These are phyloP conservation scores for Aphanomyces invadans DNA, from an alignment of 352 stramenopile genomes.

Conservation along the genomic window DNA sequence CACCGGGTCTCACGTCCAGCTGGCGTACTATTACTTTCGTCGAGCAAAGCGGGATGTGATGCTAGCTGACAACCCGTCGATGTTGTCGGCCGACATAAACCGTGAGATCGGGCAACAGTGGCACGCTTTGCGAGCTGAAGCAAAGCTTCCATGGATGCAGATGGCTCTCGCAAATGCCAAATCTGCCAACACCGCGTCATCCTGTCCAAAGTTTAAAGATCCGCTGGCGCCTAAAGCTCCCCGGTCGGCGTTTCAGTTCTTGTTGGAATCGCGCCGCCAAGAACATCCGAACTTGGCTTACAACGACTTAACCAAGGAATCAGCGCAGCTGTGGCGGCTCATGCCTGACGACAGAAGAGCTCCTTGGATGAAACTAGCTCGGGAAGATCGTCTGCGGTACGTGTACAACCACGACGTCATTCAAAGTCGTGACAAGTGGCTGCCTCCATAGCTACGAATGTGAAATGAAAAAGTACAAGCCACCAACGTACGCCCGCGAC, in stretches of 20 bases:
- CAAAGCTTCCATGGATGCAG: slow-evolving; percentile 6
- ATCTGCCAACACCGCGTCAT: background rate
- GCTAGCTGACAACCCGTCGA: background rate
- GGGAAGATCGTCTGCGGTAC: slow-evolving; percentile 40
- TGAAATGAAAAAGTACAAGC: slow-evolving; percentile 45
- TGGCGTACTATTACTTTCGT: slow-evolving; percentile 10
- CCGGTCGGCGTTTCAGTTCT: slow-evolving; percentile 54
- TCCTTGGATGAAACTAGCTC: slow-evolving; percentile 42
- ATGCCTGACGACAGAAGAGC: slow-evolving; percentile 39
- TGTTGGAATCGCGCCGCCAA: slow-evolving; percentile 45
- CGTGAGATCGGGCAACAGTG: slow-evolving; percentile 1
- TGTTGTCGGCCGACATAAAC: background rate
- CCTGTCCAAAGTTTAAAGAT: slow-evolving; percentile 28
- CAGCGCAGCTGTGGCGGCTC: slow-evolving; percentile 43
- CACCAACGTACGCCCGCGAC: slow-evolving; percentile 36
- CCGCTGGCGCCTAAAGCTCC: slow-evolving; percentile 36
- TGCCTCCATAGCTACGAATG: slow-evolving; percentile 31
- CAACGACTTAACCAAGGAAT: slow-evolving; percentile 49
- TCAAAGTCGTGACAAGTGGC: too few species aligned
- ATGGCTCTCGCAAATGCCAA: background rate
- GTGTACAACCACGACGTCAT: slow-evolving; percentile 35
- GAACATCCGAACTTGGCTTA: slow-evolving; percentile 41
- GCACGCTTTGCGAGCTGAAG: background rate
- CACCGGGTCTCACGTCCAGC: background rate
- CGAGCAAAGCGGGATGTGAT: background rate